A percentile compares a stretch with the other conserved stretches of the same genome.
Evolutionary conservation across 176 grass and related monocot genomes (phyloP).

Genomic region (Oryza nivara): DNA sequence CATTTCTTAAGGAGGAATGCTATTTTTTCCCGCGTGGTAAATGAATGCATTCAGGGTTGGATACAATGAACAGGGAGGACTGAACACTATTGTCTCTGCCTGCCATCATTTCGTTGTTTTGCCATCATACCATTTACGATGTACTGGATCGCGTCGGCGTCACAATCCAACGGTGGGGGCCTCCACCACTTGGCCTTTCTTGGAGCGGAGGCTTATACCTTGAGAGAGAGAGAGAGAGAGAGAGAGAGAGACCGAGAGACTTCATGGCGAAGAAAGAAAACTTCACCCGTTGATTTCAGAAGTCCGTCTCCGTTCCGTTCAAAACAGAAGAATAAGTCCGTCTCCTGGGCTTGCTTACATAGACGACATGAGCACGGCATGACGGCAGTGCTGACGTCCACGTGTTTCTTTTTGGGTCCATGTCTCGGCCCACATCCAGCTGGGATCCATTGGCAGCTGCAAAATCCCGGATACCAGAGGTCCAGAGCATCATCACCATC

Average conservation of each 20-base stretch:
- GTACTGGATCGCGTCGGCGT: not conserved
- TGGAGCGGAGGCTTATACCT: not conserved
- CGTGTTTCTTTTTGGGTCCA: no score
- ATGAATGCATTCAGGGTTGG: not conserved
- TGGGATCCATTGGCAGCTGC: not conserved
- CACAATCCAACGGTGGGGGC: not conserved
- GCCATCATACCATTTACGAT: not conserved
- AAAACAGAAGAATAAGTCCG: not conserved
- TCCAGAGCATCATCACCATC: no score
- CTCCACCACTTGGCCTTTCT: not conserved
- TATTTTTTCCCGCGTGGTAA: not conserved
- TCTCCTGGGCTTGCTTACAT: not conserved
- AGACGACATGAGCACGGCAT: not conserved
- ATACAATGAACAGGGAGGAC: not conserved
- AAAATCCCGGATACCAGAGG: no score
- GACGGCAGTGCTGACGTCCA: not conserved
- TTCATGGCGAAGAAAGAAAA: not conserved
- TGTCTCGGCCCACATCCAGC: not conserved
- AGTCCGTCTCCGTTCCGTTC: not conserved
- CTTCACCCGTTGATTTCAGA: not conserved
- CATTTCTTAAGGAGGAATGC: no score
- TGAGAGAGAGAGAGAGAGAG: not conserved
- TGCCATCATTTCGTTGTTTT: not conserved
- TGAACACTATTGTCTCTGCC: not conserved
- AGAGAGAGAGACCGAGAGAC: not conserved